Percentiles rank a stretch among this genome's conserved stretches.
These are phyloP conservation scores for Coleophoma crateriformis DNA, from an alignment of 2,329 filamentous ascomycete genomes.

Conservation along the genomic window DNA sequence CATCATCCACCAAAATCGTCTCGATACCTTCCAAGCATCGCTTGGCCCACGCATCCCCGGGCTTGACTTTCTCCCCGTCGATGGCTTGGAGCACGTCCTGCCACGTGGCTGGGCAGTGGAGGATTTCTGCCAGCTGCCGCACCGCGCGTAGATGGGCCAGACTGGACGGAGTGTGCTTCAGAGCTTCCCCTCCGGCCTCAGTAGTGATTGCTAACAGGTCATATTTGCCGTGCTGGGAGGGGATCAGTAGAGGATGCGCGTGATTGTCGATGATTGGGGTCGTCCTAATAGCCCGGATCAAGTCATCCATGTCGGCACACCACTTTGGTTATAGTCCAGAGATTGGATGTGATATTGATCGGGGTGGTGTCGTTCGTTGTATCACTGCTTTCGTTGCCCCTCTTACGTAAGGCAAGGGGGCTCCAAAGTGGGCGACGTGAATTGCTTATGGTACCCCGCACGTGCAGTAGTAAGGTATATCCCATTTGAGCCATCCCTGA, in stretches of 20 bases:
- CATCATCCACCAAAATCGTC: constrained; percentile 73
- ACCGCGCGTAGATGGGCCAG: constrained; percentile 67
- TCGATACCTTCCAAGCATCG: constrained; percentile 69
- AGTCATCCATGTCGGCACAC: constrained; percentile 14
- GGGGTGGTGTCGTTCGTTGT: too few species aligned
- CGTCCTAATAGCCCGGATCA: constrained; percentile 35
- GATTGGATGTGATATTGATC: too few species aligned
- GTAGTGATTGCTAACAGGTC: constrained; percentile 58
- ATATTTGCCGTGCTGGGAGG: constrained; percentile 39
- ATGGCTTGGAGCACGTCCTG: constrained; percentile 34
- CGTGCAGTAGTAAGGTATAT: too few species aligned
- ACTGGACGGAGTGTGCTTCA: constrained; percentile 54
- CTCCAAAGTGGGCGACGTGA: too few species aligned
- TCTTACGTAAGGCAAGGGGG: too few species aligned
- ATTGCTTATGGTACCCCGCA: too few species aligned
- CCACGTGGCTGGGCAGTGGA: constrained; percentile 62
- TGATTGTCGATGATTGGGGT: constrained; percentile 70
- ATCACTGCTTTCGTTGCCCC: too few species aligned
- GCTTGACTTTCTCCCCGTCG: constrained; percentile 16
- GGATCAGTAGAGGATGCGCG: constrained; percentile 61
- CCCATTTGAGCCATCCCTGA: too few species aligned
- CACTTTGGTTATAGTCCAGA: too few species aligned
- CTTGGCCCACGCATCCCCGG: constrained; percentile 48
- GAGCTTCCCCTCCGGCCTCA: constrained; percentile 65
- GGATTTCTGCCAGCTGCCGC: constrained; percentile 59